phyloP scores from a whole-genome alignment of 805 yeast genomes.

The Scheffersomyces amazonensis region DNA sequence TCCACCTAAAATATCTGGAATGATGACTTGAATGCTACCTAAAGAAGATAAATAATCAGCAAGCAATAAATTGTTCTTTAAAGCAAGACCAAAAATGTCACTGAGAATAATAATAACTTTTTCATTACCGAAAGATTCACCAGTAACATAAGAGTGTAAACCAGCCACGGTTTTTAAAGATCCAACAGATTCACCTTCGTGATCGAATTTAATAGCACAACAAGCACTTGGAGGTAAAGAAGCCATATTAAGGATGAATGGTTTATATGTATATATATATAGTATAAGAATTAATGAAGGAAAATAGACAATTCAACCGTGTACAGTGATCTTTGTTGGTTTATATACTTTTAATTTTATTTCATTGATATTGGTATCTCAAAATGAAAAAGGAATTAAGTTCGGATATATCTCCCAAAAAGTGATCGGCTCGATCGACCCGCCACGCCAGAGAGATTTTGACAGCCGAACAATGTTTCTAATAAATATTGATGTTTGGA shows the following conservation, averaged over 20 bases:
- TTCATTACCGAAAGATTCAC: constrained; percentile 26
- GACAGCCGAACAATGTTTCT: too few species aligned
- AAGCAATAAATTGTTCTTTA: constrained; percentile 54
- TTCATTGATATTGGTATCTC: too few species aligned
- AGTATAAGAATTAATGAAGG: too few species aligned
- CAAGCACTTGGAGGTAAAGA: constrained; percentile 53
- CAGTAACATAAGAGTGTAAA: constrained; percentile 30
- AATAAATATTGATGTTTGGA: too few species aligned
- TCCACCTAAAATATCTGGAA: constrained; percentile 71
- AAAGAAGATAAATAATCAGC: constrained; percentile 65
- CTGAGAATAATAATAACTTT: constrained; percentile 61
- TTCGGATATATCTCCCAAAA: neutral
- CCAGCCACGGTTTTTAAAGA: constrained; percentile 38
- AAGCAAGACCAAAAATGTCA: constrained; percentile 65
- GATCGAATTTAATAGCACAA: constrained; percentile 41
- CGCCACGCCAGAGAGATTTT: too few species aligned
- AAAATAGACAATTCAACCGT: too few species aligned
- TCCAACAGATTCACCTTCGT: constrained; percentile 54
- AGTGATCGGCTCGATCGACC: neutral
- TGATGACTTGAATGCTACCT: constrained; percentile 58
- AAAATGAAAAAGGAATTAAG: neutral
- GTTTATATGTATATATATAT: neutral
- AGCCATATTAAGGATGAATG: constrained; percentile 34
- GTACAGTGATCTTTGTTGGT: too few species aligned
- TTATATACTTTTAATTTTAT: too few species aligned